Percentiles rank a stretch among this genome's conserved stretches.
These are phyloP conservation scores for Pseudocohnilembus persalinus DNA, from an alignment of 169 alveolate genomes.

Conservation along the genomic window DNA sequence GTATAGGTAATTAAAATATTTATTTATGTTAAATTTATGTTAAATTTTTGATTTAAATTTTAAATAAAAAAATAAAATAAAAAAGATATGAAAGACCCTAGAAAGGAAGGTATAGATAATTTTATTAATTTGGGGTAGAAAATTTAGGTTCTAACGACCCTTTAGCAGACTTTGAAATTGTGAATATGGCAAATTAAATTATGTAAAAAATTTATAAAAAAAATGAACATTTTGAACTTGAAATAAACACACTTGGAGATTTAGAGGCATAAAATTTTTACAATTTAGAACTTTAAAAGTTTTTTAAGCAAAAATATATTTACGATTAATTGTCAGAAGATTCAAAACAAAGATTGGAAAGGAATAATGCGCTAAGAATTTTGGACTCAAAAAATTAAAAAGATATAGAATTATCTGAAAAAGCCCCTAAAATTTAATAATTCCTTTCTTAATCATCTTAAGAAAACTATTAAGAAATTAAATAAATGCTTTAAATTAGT, in stretches of 20 bases:
- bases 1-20: slow-evolving; percentile 19
- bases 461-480: background rate
- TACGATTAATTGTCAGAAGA: background rate
- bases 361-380: slow-evolving; percentile 33
- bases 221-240: background rate
- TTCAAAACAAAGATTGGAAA: background rate
- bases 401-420: slow-evolving; percentile 10
- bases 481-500: too few species aligned
- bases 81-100: slow-evolving; percentile 42
- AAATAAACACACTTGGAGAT: background rate
- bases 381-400: slow-evolving; percentile 35
- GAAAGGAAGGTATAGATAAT: slow-evolving; percentile 37
- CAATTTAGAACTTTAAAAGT: background rate
- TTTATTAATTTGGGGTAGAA: slow-evolving; percentile 33
- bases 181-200: background rate
- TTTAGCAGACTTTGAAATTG: background rate
- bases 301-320: too few species aligned
- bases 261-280: background rate
- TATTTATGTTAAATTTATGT: too few species aligned
- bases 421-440: slow-evolving; percentile 22
- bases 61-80: too few species aligned
- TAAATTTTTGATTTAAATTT: too few species aligned
- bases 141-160: slow-evolving; percentile 9
- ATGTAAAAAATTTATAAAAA: too few species aligned
- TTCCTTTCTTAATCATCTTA: background rate